These are phyloP conservation scores for Limonium bicolor DNA, from an alignment of 148 eudicot genomes.

Conservation along the genomic window DNA sequence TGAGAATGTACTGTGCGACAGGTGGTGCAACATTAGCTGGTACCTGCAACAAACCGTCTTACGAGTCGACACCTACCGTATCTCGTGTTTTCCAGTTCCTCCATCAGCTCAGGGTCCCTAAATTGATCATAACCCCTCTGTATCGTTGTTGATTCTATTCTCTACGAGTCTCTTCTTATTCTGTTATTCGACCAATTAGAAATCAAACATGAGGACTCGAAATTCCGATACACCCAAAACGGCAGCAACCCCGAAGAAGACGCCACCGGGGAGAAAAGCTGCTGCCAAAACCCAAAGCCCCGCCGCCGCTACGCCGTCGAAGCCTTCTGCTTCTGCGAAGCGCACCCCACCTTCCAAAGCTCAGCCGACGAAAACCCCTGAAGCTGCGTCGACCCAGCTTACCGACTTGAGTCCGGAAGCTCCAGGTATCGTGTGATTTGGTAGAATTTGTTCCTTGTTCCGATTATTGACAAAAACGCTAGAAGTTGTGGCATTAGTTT, in stretches of 20 bases:
- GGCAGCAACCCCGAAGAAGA: conserved; percentile 23
- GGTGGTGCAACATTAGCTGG: too few species aligned
- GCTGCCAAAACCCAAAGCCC: conserved; percentile 21
- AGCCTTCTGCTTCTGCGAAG: conserved; percentile 7
- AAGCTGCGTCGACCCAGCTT: neutral
- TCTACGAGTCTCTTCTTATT: too few species aligned
- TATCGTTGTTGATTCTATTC: too few species aligned
- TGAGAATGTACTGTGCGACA: too few species aligned
- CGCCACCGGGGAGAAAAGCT: conserved; percentile 35
- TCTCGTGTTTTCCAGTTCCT: too few species aligned
- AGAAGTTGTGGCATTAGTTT: neutral
- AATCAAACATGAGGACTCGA: conserved; percentile 71
- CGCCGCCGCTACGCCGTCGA: conserved; percentile 10
- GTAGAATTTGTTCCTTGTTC: neutral
- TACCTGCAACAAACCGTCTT: too few species aligned
- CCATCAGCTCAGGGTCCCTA: too few species aligned
- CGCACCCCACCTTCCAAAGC: conserved; percentile 11
- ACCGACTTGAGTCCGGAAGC: conserved; percentile 13
- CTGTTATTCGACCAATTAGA: too few species aligned
- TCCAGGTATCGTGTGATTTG: conserved; percentile 12
- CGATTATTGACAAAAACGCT: neutral
- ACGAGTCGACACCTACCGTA: too few species aligned
- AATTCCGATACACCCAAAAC: conserved; percentile 41
- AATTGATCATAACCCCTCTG: too few species aligned
- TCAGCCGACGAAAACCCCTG: conserved; percentile 6